Evolutionary conservation across 768 basidiomycete species (phyloP).

Genomic region (Phaeotremella fagi): DNA sequence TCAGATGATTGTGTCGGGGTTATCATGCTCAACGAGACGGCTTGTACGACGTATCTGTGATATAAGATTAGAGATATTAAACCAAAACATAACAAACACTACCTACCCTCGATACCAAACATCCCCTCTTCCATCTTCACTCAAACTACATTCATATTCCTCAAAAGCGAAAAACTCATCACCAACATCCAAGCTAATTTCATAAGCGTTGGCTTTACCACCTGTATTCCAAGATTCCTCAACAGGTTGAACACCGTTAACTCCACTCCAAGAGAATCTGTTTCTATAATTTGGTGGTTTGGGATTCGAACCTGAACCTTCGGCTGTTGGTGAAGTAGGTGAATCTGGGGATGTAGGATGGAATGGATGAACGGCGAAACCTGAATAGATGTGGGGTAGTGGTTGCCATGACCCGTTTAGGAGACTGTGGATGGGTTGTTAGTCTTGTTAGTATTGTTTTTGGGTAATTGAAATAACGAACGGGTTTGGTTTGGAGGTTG

Average conservation of each 20-base stretch:
- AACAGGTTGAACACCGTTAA: conserved; percentile 4
- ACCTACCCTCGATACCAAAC: conserved; percentile 91
- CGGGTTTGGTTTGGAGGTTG: too few species aligned
- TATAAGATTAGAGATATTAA: conserved; percentile 5
- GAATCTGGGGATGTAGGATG: conserved; percentile 53
- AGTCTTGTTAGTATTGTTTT: too few species aligned
- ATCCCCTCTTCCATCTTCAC: conserved; percentile 61
- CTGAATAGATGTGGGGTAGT: conserved; percentile 73
- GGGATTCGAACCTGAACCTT: too few species aligned
- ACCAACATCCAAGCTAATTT: conserved; percentile 72
- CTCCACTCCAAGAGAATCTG: conserved; percentile 30
- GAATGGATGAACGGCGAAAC: conserved; percentile 82
- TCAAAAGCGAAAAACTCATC: conserved; percentile 98
- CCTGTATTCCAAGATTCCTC: conserved; percentile 1
- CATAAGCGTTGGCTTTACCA: conserved; percentile 25
- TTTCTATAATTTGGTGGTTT: conserved; percentile 8
- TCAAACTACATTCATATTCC: conserved; percentile 64
- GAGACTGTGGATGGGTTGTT: background rate
- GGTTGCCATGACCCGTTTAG: conserved; percentile 54
- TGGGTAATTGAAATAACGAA: too few species aligned
- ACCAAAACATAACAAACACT: background rate
- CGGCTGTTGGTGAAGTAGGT: conserved; percentile 48
- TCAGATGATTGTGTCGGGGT: conserved; percentile 1
- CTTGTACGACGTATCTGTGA: conserved; percentile 67
- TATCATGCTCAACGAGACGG: conserved; percentile 12